Conservation (phyloP, 257 asterid species). For the Knoxia roxburghii region DNA sequence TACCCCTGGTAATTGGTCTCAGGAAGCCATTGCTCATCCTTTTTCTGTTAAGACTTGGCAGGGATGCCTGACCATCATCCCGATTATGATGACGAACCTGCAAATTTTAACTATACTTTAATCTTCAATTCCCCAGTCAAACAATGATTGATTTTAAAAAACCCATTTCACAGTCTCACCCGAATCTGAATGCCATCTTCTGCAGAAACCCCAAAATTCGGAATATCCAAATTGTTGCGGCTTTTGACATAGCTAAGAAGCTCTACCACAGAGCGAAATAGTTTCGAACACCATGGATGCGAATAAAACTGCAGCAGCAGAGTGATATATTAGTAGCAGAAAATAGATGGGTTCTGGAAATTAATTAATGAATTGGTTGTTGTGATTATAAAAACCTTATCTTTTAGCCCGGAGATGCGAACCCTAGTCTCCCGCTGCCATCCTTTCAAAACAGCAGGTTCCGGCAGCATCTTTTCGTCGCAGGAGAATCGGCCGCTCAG, state of each 20-base stretch:
- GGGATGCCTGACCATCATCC: neutral
- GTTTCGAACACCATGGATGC: neutral
- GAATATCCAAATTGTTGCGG: neutral
- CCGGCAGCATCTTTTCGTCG: neutral
- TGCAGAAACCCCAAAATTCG: neutral
- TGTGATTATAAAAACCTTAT: constrained; percentile 12
- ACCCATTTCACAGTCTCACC: too few species aligned
- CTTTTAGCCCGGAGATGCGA: neutral
- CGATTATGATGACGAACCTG: constrained; percentile 5
- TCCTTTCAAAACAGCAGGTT: neutral
- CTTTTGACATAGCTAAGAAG: neutral
- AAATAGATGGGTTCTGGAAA: neutral
- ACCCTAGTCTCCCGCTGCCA: constrained; percentile 8
- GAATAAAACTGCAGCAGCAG: constrained; percentile 14
- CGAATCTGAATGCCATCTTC: neutral
- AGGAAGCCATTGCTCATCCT: neutral
- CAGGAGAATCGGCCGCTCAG: too few species aligned
- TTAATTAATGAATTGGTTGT: too few species aligned
- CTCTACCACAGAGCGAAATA: neutral
- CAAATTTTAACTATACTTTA: too few species aligned
- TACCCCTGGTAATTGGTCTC: too few species aligned
- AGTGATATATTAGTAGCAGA: too few species aligned
- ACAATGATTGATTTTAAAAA: too few species aligned
- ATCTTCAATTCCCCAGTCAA: neutral
- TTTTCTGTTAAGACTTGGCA: neutral